These are phyloP conservation scores for Pichia paraexigua DNA, from an alignment of 805 yeast species.

Conservation along the genomic window DNA sequence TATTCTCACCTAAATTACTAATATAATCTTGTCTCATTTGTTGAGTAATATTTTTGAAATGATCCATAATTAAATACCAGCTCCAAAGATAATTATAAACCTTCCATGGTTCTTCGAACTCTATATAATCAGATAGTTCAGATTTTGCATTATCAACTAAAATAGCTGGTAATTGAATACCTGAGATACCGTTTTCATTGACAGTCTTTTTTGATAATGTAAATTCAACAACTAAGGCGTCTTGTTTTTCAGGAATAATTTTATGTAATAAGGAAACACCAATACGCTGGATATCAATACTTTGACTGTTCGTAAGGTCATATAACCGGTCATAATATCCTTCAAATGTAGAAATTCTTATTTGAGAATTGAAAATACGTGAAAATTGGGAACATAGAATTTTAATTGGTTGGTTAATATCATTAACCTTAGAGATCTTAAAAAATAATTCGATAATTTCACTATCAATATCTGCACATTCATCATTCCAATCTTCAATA, in stretches of 20 bases:
- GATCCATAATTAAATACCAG: constrained; percentile 57
- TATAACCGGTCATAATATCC: constrained; percentile 32
- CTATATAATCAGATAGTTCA: constrained; percentile 32
- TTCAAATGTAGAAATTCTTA: constrained; percentile 28
- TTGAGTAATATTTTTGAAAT: constrained; percentile 59
- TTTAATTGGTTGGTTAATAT: constrained; percentile 25
- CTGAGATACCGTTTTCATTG: constrained; percentile 22
- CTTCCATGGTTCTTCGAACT: constrained; percentile 29
- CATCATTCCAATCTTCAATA: constrained; percentile 30
- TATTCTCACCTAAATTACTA: constrained; percentile 44
- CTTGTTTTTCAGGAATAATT: constrained; percentile 41
- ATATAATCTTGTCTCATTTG: constrained; percentile 55
- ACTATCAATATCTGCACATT: constrained; percentile 30
- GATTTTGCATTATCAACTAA: constrained; percentile 31
- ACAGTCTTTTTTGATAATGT: constrained; percentile 41
- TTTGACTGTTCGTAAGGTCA: constrained; percentile 21
- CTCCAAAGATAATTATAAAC: constrained; percentile 48
- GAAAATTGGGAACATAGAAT: constrained; percentile 31
- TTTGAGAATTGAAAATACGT: constrained; percentile 10
- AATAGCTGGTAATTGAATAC: constrained; percentile 32
- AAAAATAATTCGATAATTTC: constrained; percentile 38
- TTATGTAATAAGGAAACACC: constrained; percentile 32
- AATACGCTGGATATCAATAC: constrained; percentile 37
- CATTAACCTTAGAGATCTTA: constrained; percentile 6
- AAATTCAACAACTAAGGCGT: constrained; percentile 53